Evolutionary conservation across 2,329 filamentous ascomycete genomes (phyloP).

Genomic region (Nothophoma quercina): DNA sequence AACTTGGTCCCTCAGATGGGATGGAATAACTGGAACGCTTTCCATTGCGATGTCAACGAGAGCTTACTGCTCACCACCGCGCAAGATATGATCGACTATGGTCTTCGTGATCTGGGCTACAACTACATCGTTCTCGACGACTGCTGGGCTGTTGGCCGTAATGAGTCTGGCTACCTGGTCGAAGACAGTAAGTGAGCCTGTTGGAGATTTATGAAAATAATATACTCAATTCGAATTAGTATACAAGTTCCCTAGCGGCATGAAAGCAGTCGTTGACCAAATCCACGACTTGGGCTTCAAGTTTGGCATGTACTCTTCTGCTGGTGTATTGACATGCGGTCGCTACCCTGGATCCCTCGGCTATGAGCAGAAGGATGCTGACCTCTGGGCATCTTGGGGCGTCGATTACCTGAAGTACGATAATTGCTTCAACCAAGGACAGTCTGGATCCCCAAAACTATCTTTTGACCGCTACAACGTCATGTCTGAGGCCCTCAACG

Average conservation of each 20-base stretch:
- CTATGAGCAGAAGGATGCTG: constrained; percentile 61
- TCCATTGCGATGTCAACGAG: constrained; percentile 58
- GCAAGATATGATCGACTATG: constrained; percentile 54
- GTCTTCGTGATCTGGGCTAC: constrained; percentile 59
- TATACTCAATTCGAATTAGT: constrained; percentile 13
- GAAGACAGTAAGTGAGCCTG: constrained; percentile 38
- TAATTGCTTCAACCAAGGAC: constrained; percentile 64
- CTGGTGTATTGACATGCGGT: constrained; percentile 54
- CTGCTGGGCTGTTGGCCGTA: constrained; percentile 59
- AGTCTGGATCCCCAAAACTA: constrained; percentile 56
- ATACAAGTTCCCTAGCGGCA: constrained; percentile 54
- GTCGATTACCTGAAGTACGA: constrained; percentile 60
- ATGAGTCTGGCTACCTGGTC: constrained; percentile 53
- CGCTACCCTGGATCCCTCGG: constrained; percentile 55
- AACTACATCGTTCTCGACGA: constrained; percentile 63
- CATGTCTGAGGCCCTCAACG: constrained; percentile 59
- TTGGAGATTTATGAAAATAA: not conserved
- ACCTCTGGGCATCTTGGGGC: constrained; percentile 60
- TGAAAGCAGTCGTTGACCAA: constrained; percentile 56
- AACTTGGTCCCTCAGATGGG: constrained; percentile 50
- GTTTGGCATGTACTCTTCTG: constrained; percentile 63
- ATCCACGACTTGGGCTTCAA: constrained; percentile 59
- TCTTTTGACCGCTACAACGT: constrained; percentile 58
- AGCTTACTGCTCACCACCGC: constrained; percentile 57
- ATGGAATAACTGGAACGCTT: constrained; percentile 46